These are phyloP conservation scores for Mycena belliarum DNA, from an alignment of 768 basidiomycete genomes.

Conservation along the genomic window DNA sequence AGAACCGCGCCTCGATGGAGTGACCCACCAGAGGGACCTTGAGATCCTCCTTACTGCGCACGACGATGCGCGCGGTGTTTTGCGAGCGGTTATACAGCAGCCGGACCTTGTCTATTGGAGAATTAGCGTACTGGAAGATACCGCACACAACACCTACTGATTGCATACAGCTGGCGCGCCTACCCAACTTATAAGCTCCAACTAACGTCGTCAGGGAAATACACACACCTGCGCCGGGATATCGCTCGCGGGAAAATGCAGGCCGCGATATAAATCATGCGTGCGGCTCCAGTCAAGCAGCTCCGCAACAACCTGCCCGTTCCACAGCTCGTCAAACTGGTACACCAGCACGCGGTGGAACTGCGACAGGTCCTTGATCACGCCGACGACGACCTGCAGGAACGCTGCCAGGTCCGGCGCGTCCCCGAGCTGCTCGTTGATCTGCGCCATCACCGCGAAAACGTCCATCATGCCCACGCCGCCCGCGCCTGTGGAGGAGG, in stretches of 20 bases:
- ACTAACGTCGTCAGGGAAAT: too few species aligned
- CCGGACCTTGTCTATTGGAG: constrained; percentile 65
- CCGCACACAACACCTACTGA: constrained; percentile 46
- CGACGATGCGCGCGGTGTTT: constrained; percentile 72
- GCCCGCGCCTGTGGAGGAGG: constrained; percentile 18
- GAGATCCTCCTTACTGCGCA: constrained; percentile 61
- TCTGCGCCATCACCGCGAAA: constrained; percentile 74
- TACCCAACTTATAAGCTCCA: constrained; percentile 27
- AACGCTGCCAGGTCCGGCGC: constrained; percentile 68
- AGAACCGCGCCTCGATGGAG: too few species aligned
- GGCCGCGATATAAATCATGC: constrained; percentile 68
- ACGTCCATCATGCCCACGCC: constrained; percentile 74
- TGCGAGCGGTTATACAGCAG: constrained; percentile 74
- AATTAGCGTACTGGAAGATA: neutral
- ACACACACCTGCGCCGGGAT: constrained; percentile 61
- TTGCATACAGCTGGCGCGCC: constrained; percentile 67
- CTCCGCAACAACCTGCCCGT: constrained; percentile 78
- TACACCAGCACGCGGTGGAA: constrained; percentile 83
- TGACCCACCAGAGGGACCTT: constrained; percentile 59
- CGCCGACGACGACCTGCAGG: constrained; percentile 70
- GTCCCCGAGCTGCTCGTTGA: constrained; percentile 75
- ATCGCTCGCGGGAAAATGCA: constrained; percentile 72
- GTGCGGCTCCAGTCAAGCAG: constrained; percentile 77
- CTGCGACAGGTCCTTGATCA: constrained; percentile 75
- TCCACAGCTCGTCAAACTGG: constrained; percentile 81